Evolutionary conservation across 331 rosid species (phyloP), one percentile per base, ranked within the genome.

Genomic region (Malus hybrid): DNA sequence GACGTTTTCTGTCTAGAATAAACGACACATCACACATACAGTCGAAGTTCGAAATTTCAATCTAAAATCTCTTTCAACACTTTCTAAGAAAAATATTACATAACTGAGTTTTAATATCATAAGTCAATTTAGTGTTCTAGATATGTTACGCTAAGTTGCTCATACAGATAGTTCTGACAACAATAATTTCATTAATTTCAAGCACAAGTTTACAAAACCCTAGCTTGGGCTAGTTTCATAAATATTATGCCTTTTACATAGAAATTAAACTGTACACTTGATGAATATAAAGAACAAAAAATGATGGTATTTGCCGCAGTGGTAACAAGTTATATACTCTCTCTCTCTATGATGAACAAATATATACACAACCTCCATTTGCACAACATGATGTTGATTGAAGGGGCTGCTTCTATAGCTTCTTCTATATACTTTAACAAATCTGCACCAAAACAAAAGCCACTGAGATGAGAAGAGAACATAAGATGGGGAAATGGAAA

Each of bases 391-490:
- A 32, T 66, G 73, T 65, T 55, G 68, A 31, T 32, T 66, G 59
- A 57, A 44, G 82, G 70, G 75, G 74, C 24, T 28, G 70, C 68
- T 6, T 20, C 13, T 4, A 33, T n/a, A 29, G 64, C 27, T 52
- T 54, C 19, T 69, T 67, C 54, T 42, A 5, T 33, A 79, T 73
- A 55, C 69, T 52, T 67, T 14, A 19, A 73, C 20, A 31, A 67
- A 74, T 48, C 83, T 82, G 85, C 80, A 73, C 56, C 60, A 5
- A 59, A 33, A 59, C 1, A 18, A 36, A 64, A 24, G 32, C 76
- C 29, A 36, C 18, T 3, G 34, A 70, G 46, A 71, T 59, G 33
- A 63, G 54, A 6, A 22, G 22, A 1, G 68, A 16, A 5, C 68
- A 8, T 5, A 46, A 61, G 33, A 27, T 60, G 5, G 32, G 18